phyloP scores from a whole-genome alignment of 1,139 yeast genomes.

The Saccharomyces pastorianus region DNA sequence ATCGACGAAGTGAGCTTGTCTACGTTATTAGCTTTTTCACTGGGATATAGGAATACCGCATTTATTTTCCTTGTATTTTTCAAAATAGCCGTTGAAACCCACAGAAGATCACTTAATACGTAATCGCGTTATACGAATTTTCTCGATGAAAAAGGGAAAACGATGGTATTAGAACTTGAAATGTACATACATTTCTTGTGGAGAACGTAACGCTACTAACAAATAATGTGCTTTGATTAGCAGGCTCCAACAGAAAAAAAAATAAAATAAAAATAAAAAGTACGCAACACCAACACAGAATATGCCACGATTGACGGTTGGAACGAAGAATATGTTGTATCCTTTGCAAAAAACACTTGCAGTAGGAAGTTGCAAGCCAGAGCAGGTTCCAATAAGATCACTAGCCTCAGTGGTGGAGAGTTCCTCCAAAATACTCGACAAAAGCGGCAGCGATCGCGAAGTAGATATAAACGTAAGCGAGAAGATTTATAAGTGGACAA shows the following conservation, averaged over 20 bases:
- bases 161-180: background rate
- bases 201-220: background rate
- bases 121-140: background rate
- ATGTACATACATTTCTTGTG: background rate
- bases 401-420: background rate
- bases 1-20: background rate
- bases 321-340: background rate
- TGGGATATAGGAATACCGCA: background rate
- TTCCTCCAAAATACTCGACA: background rate
- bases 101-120: background rate
- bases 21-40: background rate
- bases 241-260: background rate
- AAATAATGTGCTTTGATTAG: conserved; percentile 5
- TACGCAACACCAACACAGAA: background rate
- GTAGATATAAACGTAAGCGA: conserved; percentile 16
- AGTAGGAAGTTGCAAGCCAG: background rate
- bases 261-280: background rate
- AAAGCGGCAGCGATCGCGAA: background rate
- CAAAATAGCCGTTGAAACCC: background rate
- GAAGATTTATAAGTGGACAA: conserved; percentile 35
- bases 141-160: background rate
- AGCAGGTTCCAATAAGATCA: background rate
- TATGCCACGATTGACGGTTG: background rate
- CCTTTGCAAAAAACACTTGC: background rate
- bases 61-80: background rate